These are phyloP conservation scores for Phoenix dactylifera DNA, from an alignment of 176 grass and related monocot genomes.

Conservation along the genomic window DNA sequence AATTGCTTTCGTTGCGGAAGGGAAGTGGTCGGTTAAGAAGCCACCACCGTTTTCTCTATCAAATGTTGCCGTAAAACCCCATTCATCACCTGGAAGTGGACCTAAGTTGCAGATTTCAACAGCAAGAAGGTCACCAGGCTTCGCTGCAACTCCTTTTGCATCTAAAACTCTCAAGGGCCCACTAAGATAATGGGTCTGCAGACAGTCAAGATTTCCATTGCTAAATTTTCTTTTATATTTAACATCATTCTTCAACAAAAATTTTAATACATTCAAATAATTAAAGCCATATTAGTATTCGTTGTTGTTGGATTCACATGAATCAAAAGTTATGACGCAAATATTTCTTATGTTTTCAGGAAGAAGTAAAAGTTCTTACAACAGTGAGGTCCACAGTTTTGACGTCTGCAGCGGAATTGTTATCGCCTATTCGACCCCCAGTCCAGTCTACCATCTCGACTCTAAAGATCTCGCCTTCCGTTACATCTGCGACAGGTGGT, in stretches of 20 bases:
- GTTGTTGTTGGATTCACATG: neutral
- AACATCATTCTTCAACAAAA: no score
- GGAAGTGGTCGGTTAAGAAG: constrained; percentile 86
- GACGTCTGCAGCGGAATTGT: constrained; percentile 70
- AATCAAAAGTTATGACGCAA: neutral
- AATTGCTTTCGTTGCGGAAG: constrained; percentile 73
- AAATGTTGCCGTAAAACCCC: constrained; percentile 88
- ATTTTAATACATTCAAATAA: no score
- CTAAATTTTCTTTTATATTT: no score
- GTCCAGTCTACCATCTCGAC: constrained; percentile 81
- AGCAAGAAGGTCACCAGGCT: constrained; percentile 75
- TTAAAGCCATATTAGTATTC: no score
- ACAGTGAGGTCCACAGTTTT: constrained; percentile 54
- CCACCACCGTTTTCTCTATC: constrained; percentile 93
- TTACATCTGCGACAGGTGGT: constrained; percentile 69
- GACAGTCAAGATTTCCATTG: neutral
- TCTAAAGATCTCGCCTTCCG: constrained; percentile 63
- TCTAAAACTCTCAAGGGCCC: constrained; percentile 76
- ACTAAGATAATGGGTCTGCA: constrained; percentile 80
- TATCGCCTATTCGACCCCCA: constrained; percentile 49
- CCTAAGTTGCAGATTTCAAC: constrained; percentile 90
- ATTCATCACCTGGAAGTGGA: constrained; percentile 76
- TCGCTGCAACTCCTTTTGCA: constrained; percentile 62
- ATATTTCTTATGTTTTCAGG: neutral
- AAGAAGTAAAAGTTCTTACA: constrained; percentile 28